Percentiles rank a stretch among this genome's conserved stretches.
Conservation (phyloP, 352 stramenopile species). For the Elongisporangium undulatum region DNA sequence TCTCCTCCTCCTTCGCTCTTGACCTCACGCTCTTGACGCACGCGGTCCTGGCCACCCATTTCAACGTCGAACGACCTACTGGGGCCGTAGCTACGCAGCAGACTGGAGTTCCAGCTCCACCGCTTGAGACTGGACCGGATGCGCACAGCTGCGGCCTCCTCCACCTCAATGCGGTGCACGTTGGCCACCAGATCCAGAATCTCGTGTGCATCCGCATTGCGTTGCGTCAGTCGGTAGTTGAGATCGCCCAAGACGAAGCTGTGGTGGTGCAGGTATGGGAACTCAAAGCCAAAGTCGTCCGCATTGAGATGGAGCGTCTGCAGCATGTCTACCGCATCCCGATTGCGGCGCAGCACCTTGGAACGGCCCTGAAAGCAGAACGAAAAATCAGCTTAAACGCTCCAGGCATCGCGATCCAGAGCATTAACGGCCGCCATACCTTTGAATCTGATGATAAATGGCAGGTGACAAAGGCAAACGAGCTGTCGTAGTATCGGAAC, state of each 20-base stretch:
- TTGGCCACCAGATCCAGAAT: slow-evolving; percentile 62
- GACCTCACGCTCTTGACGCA: slow-evolving; percentile 12
- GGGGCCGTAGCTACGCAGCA: slow-evolving; percentile 1
- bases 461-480: slow-evolving; percentile 83
- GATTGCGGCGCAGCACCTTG: slow-evolving; percentile 73
- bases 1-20: slow-evolving; percentile 3
- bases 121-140: slow-evolving; percentile 1
- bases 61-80: background rate
- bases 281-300: slow-evolving; percentile 83
- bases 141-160: slow-evolving; percentile 6
- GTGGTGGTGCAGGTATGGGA: slow-evolving; percentile 83
- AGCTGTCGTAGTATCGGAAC: slow-evolving; percentile 86
- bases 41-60: background rate
- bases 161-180: slow-evolving; percentile 31
- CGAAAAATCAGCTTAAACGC: background rate
- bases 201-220: slow-evolving; percentile 36
- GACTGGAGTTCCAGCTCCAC: slow-evolving; percentile 19
- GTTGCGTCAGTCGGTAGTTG: slow-evolving; percentile 84
- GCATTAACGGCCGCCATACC: too few species aligned
- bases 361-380: slow-evolving; percentile 41
- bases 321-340: slow-evolving; percentile 65
- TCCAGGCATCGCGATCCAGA: too few species aligned
- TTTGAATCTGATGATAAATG: slow-evolving; percentile 88
- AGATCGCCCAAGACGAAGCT: slow-evolving; percentile 88
- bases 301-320: slow-evolving; percentile 75